Base-by-base conservation (phyloP, 2,329 filamentous ascomycete species). In the Thielaviopsis musarum region DNA sequence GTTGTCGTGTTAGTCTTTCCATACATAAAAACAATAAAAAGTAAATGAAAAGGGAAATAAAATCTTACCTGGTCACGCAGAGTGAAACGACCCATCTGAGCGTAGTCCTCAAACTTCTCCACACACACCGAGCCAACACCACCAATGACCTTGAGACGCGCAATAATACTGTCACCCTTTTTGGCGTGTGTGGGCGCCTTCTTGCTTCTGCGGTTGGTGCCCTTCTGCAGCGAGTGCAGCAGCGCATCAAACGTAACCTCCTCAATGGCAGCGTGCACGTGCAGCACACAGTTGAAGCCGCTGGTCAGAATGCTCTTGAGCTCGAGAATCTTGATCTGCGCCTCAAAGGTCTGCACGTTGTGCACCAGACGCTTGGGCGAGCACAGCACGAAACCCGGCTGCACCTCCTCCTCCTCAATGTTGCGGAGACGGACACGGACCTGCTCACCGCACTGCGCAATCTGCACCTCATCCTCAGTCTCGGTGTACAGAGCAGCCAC, bases 251-350 rank as follows among this genome's bases (percentile, higher is more conserved):
- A 95, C 0, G 91, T 96, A 61, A 98, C 89, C 72, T 98, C 93
- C 76, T 98, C 93, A 62, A 96, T 95, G 22, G 93, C 93, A 4
- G 91, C 90, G 73, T 98, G 93, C 22, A 98, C 88, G 74, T 98
- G 93, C 65, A 98, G 77, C 49, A 98, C 94, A 69, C 93, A 98
- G 76, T 96, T 96, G 77, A 95, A 98, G 57, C 93, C 93, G 21
- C 91, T 89, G 9, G 87, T 88, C 48, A 98, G 78, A 68, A 98
- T 98, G 67, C 77, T 90, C 81, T 95, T 96, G 64, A 98, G 77
- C 65, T 98, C 93, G 57, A 98, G 77, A 64, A 98, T 90, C 62
- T 89, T 85, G 68, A 98, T 95, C 74, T 98, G 94, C 2, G 93
- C 94, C 74, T 98, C 94, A 66, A 98, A 98, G 56, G 84, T 77